Conservation (phyloP, 2,329 filamentous ascomycete genomes). For the Nemania sp. region DNA sequence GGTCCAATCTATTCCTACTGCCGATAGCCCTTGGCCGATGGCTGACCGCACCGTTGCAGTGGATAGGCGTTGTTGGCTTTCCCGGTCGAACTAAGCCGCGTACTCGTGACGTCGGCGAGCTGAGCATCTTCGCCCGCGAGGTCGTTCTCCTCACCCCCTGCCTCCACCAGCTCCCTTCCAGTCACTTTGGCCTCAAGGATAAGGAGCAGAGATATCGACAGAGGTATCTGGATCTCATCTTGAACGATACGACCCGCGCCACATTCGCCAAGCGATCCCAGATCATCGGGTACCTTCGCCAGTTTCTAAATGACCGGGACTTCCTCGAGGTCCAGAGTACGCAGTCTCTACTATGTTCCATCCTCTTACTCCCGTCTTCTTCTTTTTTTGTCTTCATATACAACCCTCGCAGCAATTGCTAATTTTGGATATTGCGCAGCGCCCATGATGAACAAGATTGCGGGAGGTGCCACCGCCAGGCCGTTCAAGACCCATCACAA, state of each 20-base stretch:
- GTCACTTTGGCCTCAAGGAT: constrained; percentile 95
- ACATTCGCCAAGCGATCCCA: constrained; percentile 84
- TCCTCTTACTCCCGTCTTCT: neutral
- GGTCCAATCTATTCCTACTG: no score
- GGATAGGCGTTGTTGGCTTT: constrained; percentile 85
- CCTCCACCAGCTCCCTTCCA: constrained; percentile 85
- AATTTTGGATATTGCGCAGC: constrained; percentile 41
- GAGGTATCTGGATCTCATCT: constrained; percentile 93
- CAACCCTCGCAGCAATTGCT: neutral
- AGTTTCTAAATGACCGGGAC: constrained; percentile 83
- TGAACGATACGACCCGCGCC: constrained; percentile 86
- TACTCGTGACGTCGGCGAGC: constrained; percentile 86
- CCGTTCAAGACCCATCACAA: constrained; percentile 97
- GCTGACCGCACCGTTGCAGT: constrained; percentile 38
- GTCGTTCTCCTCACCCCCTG: constrained; percentile 87
- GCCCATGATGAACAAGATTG: constrained; percentile 95
- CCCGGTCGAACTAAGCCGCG: constrained; percentile 87
- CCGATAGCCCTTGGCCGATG: neutral
- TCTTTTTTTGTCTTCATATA: no score
- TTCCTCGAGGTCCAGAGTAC: constrained; percentile 74
- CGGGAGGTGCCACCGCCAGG: constrained; percentile 92
- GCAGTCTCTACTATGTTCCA: neutral
- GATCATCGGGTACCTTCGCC: constrained; percentile 86
- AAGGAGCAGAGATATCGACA: constrained; percentile 91
- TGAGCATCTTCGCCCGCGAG: constrained; percentile 90